Evolutionary conservation across 345 rosid species (phyloP), one percentile per base, ranked within the genome.

Genomic region (Hibiscus trionum): DNA sequence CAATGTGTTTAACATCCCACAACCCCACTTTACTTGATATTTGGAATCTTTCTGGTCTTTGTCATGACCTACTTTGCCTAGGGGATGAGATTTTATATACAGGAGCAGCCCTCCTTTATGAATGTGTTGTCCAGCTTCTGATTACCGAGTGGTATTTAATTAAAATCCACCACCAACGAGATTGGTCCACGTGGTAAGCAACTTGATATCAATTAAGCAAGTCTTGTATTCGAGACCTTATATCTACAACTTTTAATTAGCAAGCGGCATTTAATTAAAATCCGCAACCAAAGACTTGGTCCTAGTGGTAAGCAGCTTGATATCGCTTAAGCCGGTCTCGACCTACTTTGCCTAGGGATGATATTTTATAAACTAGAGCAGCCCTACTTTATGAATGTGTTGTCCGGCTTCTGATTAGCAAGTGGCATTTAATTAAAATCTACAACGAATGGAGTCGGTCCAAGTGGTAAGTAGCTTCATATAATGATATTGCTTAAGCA

Each of bases 21-120:
- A 49, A 21, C 58, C 24, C 61, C 39, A 27, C 70, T 67, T 8
- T 9, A 46, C 27, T 12, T 50, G 9, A 67, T 29, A 14, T 16
- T 50, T 15, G 26, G 15, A 67, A 67, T 14, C 37, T 26, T 16
- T 1, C 16, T 49, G 58, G 58, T 67, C 71, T 42, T 29, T 16
- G 50, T 67, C 71, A 67, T 27, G 59, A 67, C 71, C 71, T 67
- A 67, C 50, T 67, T 67, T 67, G 42, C 24, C 12, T 26, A 5
- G 8, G 31, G 6, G 61, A 15, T 9, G 50, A 42, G 11, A 35
- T 62, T 62, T 62, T 62, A 62, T 35, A 62, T 9, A 1, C 7
- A n/a, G 26, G 68, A 12, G 14, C 66, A 7, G 12, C 35, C 8
- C 21, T 61, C n/a, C 10, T 62, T 35, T 62, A n/a, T 7, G 44